Conservation (phyloP, 2,329 filamentous ascomycete genomes). For the Claviceps humidiphila region DNA sequence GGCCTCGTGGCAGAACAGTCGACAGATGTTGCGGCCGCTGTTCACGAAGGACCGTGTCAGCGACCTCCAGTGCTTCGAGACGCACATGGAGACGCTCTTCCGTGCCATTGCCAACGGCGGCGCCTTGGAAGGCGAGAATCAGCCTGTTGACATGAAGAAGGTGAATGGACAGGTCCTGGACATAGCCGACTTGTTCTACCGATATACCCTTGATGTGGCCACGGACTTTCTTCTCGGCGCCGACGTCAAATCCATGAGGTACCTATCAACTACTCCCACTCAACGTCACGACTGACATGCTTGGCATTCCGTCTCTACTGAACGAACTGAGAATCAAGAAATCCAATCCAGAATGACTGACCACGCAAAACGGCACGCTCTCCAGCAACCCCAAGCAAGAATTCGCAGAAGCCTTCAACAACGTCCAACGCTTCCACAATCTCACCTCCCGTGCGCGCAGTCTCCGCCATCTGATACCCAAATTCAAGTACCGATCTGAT, state of each 20-base stretch:
- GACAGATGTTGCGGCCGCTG: conserved; percentile 74
- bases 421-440: conserved; percentile 57
- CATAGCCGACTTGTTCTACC: conserved; percentile 66
- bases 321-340: background rate
- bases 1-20: conserved; percentile 61
- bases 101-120: conserved; percentile 48
- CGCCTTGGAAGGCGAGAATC: conserved; percentile 43
- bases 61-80: conserved; percentile 70
- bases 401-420: conserved; percentile 58
- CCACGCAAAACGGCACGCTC: background rate
- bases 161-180: conserved; percentile 52
- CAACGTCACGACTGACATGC: background rate
- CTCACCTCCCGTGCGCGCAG: conserved; percentile 29
- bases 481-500: conserved; percentile 45
- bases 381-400: conserved; percentile 33
- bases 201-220: conserved; percentile 72
- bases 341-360: background rate
- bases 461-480: conserved; percentile 39
- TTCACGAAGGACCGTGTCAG: conserved; percentile 77
- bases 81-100: conserved; percentile 63
- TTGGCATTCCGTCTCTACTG: too few relatives aligned
- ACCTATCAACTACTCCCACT: conserved; percentile 3
- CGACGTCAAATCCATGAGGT: conserved; percentile 52
- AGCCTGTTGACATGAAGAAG: conserved; percentile 49
- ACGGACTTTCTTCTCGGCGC: conserved; percentile 78